Conservation (phyloP, 2,329 filamentous ascomycete species). For the Lasiodiplodia citricola region DNA sequence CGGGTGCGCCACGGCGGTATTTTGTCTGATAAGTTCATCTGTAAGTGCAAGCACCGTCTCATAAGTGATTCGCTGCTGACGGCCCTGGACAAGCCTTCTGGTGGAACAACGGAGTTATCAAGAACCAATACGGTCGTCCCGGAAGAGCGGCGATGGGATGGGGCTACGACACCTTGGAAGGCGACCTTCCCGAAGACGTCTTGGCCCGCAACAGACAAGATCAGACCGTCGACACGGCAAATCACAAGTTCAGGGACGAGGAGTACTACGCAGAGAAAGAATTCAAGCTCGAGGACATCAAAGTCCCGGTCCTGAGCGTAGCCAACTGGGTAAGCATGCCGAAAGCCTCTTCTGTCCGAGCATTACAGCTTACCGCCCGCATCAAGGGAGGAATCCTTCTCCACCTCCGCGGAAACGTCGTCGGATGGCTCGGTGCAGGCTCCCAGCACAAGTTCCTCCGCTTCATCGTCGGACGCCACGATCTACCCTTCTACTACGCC, state of each 20-base stretch:
- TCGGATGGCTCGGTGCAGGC: slow-evolving; percentile 67
- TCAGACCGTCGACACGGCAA: slow-evolving; percentile 42
- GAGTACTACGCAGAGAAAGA: slow-evolving; percentile 69
- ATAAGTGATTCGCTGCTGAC: too few relatives aligned
- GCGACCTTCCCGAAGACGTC: slow-evolving; percentile 60
- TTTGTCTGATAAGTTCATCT: too few relatives aligned
- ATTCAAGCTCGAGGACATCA: slow-evolving; percentile 68
- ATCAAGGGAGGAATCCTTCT: slow-evolving; percentile 63
- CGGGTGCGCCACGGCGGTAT: slow-evolving; percentile 67
- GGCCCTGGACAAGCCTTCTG: slow-evolving; percentile 51
- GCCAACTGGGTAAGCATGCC: slow-evolving; percentile 64
- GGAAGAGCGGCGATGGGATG: slow-evolving; percentile 57
- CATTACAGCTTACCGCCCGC: too few relatives aligned
- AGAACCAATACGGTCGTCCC: slow-evolving; percentile 70
- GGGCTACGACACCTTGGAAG: slow-evolving; percentile 64
- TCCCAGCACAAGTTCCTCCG: slow-evolving; percentile 72
- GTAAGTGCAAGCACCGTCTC: too few relatives aligned
- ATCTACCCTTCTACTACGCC: slow-evolving; percentile 73
- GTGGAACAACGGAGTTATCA: slow-evolving; percentile 70
- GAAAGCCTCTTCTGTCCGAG: too few relatives aligned
- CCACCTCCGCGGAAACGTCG: slow-evolving; percentile 71
- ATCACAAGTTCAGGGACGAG: slow-evolving; percentile 65
- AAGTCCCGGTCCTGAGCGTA: slow-evolving; percentile 70
- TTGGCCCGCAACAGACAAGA: slow-evolving; percentile 54
- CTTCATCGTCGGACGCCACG: slow-evolving; percentile 72